phyloP scores from a whole-genome alignment of 1,284 basidiomycete genomes.

The Ceratobasidium papillatum region DNA sequence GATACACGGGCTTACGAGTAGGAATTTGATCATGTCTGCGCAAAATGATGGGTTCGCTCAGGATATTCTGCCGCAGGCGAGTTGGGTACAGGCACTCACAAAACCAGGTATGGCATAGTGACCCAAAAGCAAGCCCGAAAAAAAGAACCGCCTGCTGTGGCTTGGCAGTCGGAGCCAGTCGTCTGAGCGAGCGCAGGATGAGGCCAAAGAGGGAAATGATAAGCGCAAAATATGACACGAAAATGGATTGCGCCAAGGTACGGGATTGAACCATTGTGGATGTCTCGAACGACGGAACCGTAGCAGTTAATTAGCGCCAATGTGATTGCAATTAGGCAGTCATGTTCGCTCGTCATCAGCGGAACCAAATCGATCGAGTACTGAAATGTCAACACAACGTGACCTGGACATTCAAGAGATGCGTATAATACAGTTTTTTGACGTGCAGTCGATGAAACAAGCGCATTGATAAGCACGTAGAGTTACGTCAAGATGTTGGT shows the following conservation, averaged over 20 bases:
- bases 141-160: constrained; percentile 45
- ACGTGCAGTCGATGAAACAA: not conserved
- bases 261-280: constrained; percentile 37
- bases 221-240: constrained; percentile 60
- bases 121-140: constrained; percentile 55
- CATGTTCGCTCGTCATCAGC: not conserved
- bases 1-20: constrained; percentile 55
- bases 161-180: constrained; percentile 41
- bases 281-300: not conserved
- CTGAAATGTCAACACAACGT: not conserved
- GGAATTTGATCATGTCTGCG: constrained; percentile 63
- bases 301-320: not conserved
- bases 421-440: not conserved
- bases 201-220: constrained; percentile 56
- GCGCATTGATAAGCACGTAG: not conserved
- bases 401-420: not conserved
- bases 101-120: constrained; percentile 67
- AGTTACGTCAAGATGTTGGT: not conserved
- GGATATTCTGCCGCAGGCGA: not conserved
- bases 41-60: not conserved
- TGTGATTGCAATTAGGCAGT: not conserved
- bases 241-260: constrained; percentile 54
- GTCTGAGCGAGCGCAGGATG: constrained; percentile 52
- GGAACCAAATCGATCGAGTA: not conserved
- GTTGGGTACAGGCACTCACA: constrained; percentile 57